Base-by-base conservation (phyloP, 257 asterid species). In the Ballota nigra region DNA sequence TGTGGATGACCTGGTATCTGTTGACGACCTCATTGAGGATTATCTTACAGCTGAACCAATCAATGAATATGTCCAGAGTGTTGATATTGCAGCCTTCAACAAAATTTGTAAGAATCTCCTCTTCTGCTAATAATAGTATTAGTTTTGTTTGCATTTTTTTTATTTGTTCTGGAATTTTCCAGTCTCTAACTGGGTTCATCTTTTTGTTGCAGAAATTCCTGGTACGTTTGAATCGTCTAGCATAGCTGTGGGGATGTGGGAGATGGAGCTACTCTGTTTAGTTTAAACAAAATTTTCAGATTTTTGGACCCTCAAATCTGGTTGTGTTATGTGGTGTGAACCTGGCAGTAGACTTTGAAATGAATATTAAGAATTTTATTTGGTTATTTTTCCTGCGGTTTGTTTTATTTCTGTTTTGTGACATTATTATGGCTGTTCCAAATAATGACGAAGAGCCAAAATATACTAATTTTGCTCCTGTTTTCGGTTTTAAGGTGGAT, bases 1-100 rank as follows among this genome's bases (percentile, higher is more conserved):
- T 18, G 70, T 92, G 4, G 98, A 92, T 63, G 98, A 92, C 28
- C 88, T 92, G 29, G 98, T 92, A 76, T 90, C 95, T 0, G 97
- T 92, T 13, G 98, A 90, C 66, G 70, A 34, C 45, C 88, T 83
- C 55, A 72, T 78, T 2, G 82, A 83, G 59, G 83, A 76, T 28
- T 15, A 70, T 77, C 85, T 81, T 41, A 81, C 85, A 0, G 77
- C 43, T 3, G 85, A 81, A 18, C 85, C 85, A 4, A 64, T 63
- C 0, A 81, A 77, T 24, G 85, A 81, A 16, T 28, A 77, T 18
- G 77, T 81, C 45, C 85, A 77, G 73, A 81, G 85, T 31, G 72
- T 60, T 33, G 85, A 81, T 43, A 81, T 81, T 38, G 85, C 78
- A 19, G 85, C 82, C 77, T 81, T 81, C 80, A 81, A 77, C 51